A percentile compares a stretch with the other conserved stretches of the same genome.
These are phyloP conservation scores for Colletotrichum somersetense DNA, from an alignment of 2,329 filamentous ascomycete species.

Conservation along the genomic window DNA sequence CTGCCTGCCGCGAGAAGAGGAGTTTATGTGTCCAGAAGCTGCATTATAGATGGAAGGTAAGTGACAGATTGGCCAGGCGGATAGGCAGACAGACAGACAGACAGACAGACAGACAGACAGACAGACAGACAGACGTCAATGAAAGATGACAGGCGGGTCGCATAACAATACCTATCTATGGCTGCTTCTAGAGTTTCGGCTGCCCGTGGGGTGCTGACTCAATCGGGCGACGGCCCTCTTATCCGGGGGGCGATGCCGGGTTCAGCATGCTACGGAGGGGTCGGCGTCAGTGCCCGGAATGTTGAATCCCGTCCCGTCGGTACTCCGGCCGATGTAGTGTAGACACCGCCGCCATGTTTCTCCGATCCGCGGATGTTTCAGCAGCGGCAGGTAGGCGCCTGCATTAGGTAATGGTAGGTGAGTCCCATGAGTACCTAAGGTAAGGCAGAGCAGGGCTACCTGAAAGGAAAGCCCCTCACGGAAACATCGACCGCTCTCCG, in stretches of 20 bases:
- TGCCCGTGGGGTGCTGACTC: neutral
- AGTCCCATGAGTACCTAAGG: too few relatives aligned
- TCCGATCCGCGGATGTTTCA: conserved; percentile 9
- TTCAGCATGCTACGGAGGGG: conserved; percentile 14
- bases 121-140: neutral
- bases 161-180: neutral
- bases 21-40: too few relatives aligned
- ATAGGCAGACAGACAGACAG: too few relatives aligned
- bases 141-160: neutral
- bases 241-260: conserved; percentile 1
- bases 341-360: conserved; percentile 1
- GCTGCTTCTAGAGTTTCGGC: neutral
- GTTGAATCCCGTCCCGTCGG: conserved; percentile 2
- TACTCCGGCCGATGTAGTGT: neutral
- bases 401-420: too few relatives aligned
- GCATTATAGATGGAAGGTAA: too few relatives aligned
- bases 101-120: too few relatives aligned
- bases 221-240: neutral
- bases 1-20: too few relatives aligned
- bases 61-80: too few relatives aligned
- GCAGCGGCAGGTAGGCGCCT: neutral
- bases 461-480: neutral
- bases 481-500: conserved; percentile 15
- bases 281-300: conserved; percentile 9
- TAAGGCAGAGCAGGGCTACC: neutral